Conservation (phyloP, 2,329 filamentous ascomycete genomes). For the Aspergillus sclerotialis region DNA sequence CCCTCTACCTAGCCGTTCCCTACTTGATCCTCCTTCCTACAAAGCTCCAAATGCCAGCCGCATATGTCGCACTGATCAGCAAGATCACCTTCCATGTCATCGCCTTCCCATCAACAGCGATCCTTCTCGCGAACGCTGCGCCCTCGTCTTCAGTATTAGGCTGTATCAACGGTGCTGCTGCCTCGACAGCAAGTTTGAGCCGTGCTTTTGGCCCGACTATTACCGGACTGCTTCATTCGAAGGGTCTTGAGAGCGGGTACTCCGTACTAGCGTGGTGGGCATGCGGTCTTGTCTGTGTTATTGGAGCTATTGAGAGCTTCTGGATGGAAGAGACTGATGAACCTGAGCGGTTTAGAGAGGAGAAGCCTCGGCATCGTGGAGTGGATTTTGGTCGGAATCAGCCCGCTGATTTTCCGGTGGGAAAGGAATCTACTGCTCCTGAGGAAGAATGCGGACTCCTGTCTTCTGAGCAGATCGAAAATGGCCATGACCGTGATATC, state of each 20-base stretch:
- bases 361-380: too few species aligned
- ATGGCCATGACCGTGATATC: conserved; percentile 25
- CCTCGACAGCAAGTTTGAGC: conserved; percentile 82
- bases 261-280: conserved; percentile 93
- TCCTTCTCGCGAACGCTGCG: conserved; percentile 82
- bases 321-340: conserved; percentile 65
- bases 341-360: conserved; percentile 27
- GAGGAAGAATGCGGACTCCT: conserved; percentile 31
- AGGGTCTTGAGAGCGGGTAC: conserved; percentile 71
- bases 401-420: conserved; percentile 11
- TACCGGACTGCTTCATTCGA: conserved; percentile 75
- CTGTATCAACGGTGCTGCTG: conserved; percentile 85
- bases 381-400: too few species aligned
- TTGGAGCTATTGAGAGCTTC: conserved; percentile 68
- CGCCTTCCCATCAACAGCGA: conserved; percentile 83
- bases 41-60: conserved; percentile 61
- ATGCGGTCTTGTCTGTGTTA: conserved; percentile 66
- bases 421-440: conserved; percentile 16
- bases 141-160: conserved; percentile 79
- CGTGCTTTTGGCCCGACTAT: conserved; percentile 83
- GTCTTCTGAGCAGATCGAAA: conserved; percentile 27
- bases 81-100: conserved; percentile 91
- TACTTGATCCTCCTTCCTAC: conserved; percentile 82
- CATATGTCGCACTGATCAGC: conserved; percentile 74
- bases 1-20: conserved; percentile 79